Conservation (phyloP, 306 rosid species). For the Myrica gale region DNA sequence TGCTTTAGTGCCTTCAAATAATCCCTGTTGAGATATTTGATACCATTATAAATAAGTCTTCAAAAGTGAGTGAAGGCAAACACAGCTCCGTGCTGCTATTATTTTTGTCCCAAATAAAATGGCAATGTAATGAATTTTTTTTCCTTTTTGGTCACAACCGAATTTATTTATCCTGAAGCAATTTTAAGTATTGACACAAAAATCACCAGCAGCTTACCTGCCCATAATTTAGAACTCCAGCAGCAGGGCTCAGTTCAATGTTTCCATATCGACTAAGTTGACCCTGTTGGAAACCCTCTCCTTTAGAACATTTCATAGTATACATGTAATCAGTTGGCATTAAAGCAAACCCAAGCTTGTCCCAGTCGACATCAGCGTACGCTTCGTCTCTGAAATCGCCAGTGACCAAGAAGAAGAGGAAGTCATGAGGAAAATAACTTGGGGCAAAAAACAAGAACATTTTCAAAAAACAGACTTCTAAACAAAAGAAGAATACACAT, state of each 20-base stretch:
- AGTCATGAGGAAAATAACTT: not conserved
- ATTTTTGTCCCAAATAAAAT: too few species aligned
- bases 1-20: conserved; percentile 89
- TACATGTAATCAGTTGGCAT: conserved; percentile 80
- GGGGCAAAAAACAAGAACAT: not conserved
- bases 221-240: conserved; percentile 84
- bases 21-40: conserved; percentile 45
- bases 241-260: conserved; percentile 74
- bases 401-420: not conserved
- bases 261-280: conserved; percentile 56
- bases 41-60: not conserved
- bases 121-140: not conserved
- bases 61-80: not conserved
- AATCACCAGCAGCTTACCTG: conserved; percentile 46
- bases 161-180: not conserved
- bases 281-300: conserved; percentile 52
- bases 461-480: not conserved
- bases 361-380: conserved; percentile 68
- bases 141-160: not conserved
- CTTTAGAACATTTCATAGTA: conserved; percentile 40
- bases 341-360: conserved; percentile 71
- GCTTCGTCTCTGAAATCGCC: conserved; percentile 43
- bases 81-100: too few species aligned
- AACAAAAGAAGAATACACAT: not conserved
- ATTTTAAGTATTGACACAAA: not conserved